Base-by-base conservation (phyloP, 2,329 filamentous ascomycete genomes). In the Botrytis fragariae region DNA sequence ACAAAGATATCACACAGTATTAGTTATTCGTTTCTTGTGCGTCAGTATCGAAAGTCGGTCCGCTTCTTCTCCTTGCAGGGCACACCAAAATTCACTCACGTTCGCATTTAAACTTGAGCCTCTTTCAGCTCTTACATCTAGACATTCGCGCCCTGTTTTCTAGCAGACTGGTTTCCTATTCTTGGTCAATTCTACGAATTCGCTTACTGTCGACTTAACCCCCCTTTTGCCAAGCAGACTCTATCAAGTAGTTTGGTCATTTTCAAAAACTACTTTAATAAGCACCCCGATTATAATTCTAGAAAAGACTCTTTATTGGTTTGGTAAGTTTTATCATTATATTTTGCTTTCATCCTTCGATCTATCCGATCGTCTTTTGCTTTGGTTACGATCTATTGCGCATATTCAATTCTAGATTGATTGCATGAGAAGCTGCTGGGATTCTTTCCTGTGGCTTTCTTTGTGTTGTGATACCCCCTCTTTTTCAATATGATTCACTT, bases 141-240 rank as follows among this genome's bases (percentile, higher is more conserved):
- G 65, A 69, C 29, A 42, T 44, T 25, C 48, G 57, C 37, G 54
- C 48, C 65, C n/a, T 32, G 22, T 64, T 32, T 69, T 32, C 37
- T 57, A 12, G 14, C 48, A 57, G 51, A 32, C 22, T n/a, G 10
- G 54, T 57, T 57, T 44, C 65, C 18, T 18, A 57, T 32, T 42
- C 48, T 69, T 57, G 65, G 18, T 25, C 37, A 42, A 57, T 42
- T 42, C 37, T 20, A 57, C 25, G 44, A n/a, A 42, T 69, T 69
- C 65, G 65, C 65, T 69, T 69, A 69, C 65, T 44, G 65, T 57
- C 48, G 65, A 69, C 65, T 42, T 22, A 42, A 37, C 63, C 65
- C 65, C 64, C 65, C 35, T 42, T 59, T 69, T 57, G 35, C n/a
- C 29, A 59, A 42, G 48, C 65, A 32, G 18, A 69, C 29, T 32